Evolutionary conservation across 139 green algal genomes (phyloP).

Genomic region (Dunaliella primolecta): DNA sequence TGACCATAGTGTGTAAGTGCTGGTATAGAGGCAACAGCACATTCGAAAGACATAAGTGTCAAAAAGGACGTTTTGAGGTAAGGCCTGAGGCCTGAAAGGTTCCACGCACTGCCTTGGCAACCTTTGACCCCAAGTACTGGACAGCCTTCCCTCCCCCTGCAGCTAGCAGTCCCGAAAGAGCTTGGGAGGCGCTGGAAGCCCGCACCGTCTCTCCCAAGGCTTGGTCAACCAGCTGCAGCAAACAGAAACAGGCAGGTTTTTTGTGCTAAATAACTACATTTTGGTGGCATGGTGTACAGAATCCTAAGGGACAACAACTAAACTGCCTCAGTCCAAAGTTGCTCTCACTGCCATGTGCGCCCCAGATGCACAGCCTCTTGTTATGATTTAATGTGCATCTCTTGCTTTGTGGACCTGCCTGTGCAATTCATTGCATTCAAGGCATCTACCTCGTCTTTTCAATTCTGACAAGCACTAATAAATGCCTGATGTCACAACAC

Average conservation of each 20-base stretch:
- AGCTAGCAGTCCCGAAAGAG: slow-evolving; percentile 34
- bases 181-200: slow-evolving; percentile 25
- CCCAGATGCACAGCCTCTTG: too few species aligned
- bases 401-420: too few species aligned
- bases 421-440: neutral
- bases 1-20: too few species aligned
- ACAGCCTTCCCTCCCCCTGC: slow-evolving; percentile 36
- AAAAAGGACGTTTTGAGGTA: too few species aligned
- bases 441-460: too few species aligned
- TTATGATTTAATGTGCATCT: too few species aligned
- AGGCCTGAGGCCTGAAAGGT: too few species aligned
- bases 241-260: neutral
- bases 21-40: too few species aligned
- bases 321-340: neutral
- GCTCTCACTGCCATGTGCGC: too few species aligned
- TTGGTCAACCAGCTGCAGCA: neutral
- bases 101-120: slow-evolving; percentile 32
- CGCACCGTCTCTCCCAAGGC: slow-evolving; percentile 28
- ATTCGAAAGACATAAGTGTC: too few species aligned
- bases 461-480: too few species aligned
- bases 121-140: slow-evolving; percentile 40
- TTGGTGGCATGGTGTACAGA: neutral
- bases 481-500: too few species aligned
- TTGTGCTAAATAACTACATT: neutral
- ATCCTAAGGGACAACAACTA: neutral